A percentile compares a stretch with the other conserved stretches of the same genome.
These are phyloP conservation scores for Crucibulum laeve DNA, from an alignment of 768 basidiomycete species.

Conservation along the genomic window DNA sequence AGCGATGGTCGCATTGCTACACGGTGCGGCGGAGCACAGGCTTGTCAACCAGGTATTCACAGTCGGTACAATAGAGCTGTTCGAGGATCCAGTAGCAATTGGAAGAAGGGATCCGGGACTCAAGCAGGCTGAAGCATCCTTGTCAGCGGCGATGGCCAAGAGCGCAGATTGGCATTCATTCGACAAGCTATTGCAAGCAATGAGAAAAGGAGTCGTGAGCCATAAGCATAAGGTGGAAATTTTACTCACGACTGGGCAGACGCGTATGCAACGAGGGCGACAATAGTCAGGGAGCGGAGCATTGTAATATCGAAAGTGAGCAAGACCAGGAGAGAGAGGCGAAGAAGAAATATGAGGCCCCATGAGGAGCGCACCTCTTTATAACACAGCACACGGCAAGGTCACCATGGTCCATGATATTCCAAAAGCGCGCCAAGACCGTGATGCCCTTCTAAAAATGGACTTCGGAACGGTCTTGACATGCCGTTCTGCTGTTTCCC, in stretches of 20 bases:
- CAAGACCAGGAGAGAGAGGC: too few species aligned
- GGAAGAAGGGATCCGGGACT: constrained; percentile 40
- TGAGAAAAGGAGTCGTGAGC: constrained; percentile 1
- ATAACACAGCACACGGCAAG: too few species aligned
- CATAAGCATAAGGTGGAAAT: neutral
- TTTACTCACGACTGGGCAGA: constrained; percentile 40
- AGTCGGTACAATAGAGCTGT: constrained; percentile 39
- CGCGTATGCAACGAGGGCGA: constrained; percentile 26
- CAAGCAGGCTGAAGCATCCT: constrained; percentile 46
- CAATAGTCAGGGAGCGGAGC: constrained; percentile 21
- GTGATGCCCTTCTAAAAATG: too few species aligned
- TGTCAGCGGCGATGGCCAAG: constrained; percentile 33
- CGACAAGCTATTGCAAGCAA: constrained; percentile 33
- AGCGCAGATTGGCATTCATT: constrained; percentile 45
- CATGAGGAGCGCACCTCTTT: too few species aligned
- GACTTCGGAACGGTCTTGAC: too few species aligned
- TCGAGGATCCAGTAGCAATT: constrained; percentile 25
- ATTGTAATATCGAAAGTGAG: constrained; percentile 13
- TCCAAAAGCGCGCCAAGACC: too few species aligned
- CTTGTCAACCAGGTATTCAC: constrained; percentile 60
- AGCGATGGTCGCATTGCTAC: constrained; percentile 57
- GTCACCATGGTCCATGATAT: too few species aligned
- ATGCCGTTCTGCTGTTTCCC: too few species aligned
- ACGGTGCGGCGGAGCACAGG: constrained; percentile 46
- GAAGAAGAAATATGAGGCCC: too few species aligned